A percentile compares a stretch with the other conserved stretches of the same genome.
Evolutionary conservation across 2,329 filamentous ascomycete genomes (phyloP).

Genomic region (Ophiostoma piceae): DNA sequence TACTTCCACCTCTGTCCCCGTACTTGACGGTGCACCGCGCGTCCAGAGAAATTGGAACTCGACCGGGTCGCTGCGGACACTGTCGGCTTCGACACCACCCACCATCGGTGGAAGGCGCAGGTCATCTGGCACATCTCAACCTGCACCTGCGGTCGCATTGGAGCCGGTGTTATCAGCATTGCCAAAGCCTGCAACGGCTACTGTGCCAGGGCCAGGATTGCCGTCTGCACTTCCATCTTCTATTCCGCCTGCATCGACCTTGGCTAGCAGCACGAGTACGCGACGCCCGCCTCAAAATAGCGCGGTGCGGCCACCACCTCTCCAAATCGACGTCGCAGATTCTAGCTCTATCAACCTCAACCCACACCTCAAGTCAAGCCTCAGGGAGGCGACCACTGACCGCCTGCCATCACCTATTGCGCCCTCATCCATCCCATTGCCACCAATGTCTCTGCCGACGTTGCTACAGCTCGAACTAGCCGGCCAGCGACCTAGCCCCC

Average conservation of each 20-base stretch:
- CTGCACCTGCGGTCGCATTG: background rate
- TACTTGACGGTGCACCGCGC: background rate
- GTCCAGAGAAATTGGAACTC: slow-evolving; percentile 18
- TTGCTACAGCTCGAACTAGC: slow-evolving; percentile 61
- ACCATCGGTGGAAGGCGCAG: slow-evolving; percentile 37
- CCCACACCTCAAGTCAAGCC: background rate
- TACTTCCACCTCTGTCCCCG: no score
- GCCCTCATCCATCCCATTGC: slow-evolving; percentile 53
- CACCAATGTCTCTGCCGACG: slow-evolving; percentile 62
- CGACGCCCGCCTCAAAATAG: slow-evolving; percentile 50
- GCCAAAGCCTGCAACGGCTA: slow-evolving; percentile 28
- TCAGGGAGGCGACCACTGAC: background rate
- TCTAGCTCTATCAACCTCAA: slow-evolving; percentile 8
- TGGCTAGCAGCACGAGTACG: slow-evolving; percentile 33
- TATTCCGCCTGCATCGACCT: background rate
- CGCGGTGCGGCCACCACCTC: slow-evolving; percentile 39
- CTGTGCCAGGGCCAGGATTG: slow-evolving; percentile 17
- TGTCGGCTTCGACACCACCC: slow-evolving; percentile 47
- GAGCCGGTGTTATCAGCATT: slow-evolving; percentile 29
- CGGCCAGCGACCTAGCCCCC: slow-evolving; percentile 55
- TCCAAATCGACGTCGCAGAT: slow-evolving; percentile 37
- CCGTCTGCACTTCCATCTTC: background rate
- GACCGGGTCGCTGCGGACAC: slow-evolving; percentile 34
- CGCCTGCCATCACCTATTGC: slow-evolving; percentile 46
- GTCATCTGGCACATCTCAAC: slow-evolving; percentile 22